Evolutionary conservation across 306 rosid species (phyloP).

Genomic region (Trichosanthes truncata): DNA sequence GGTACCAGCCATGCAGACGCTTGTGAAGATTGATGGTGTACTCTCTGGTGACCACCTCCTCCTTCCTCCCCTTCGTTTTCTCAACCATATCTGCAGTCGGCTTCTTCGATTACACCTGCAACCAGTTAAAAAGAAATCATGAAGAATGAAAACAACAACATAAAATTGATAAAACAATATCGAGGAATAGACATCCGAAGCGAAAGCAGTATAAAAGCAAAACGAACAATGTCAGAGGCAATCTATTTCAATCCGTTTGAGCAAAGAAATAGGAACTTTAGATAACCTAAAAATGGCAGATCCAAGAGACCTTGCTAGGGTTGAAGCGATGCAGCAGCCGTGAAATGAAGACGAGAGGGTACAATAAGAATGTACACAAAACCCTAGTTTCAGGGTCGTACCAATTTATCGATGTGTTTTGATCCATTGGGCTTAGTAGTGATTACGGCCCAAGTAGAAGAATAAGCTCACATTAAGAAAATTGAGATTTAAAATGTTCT

Average conservation of each 20-base stretch:
- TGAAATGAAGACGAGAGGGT: background rate
- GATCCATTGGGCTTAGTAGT: background rate
- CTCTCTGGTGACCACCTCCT: conserved; percentile 87
- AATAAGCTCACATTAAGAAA: background rate
- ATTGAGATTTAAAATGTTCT: background rate
- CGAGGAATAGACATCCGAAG: background rate
- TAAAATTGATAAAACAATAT: background rate
- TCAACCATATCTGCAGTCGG: conserved; percentile 54
- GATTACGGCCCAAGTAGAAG: background rate
- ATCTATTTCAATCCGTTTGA: background rate
- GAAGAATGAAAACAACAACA: background rate
- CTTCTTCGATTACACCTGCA: conserved; percentile 35
- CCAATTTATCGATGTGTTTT: background rate
- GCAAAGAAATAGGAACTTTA: background rate
- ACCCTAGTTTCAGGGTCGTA: conserved; percentile 15
- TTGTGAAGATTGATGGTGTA: conserved; percentile 94
- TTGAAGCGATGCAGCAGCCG: conserved; percentile 12
- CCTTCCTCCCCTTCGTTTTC: conserved; percentile 68
- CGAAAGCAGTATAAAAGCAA: background rate
- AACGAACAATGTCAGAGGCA: background rate
- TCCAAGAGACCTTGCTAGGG: background rate
- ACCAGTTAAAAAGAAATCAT: background rate
- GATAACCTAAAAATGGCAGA: background rate
- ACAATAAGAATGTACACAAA: conserved; percentile 11
- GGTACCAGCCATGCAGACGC: conserved; percentile 86